Percentiles rank a stretch among this genome's conserved stretches.
These are phyloP conservation scores for Biscutella auriculata DNA, from an alignment of 441 rosid genomes.

Conservation along the genomic window DNA sequence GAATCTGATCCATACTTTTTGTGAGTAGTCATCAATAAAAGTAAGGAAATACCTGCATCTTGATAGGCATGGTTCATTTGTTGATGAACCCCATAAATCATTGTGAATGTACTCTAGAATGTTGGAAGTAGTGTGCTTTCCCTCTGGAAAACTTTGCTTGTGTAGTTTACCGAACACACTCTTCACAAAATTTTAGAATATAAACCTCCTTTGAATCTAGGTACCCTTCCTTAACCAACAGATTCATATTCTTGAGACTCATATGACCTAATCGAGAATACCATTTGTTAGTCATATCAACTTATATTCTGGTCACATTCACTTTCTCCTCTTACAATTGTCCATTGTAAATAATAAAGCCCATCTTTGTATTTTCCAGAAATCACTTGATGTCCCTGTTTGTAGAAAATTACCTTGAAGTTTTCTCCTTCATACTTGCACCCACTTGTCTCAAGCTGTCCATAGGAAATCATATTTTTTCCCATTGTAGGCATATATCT, in stretches of 20 bases:
- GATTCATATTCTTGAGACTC: background rate
- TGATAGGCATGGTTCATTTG: no score
- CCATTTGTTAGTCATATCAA: background rate
- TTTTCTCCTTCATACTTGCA: no score
- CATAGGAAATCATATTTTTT: no score
- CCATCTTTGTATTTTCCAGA: background rate
- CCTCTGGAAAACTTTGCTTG: background rate
- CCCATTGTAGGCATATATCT: no score
- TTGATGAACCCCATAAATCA: no score
- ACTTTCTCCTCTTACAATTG: background rate
- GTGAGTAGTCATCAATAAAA: no score
- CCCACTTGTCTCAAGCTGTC: background rate
- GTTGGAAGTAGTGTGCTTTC: no score
- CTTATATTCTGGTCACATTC: background rate
- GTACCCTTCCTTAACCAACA: background rate
- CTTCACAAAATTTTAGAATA: background rate
- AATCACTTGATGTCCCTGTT: background rate
- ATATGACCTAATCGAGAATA: background rate
- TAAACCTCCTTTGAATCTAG: background rate
- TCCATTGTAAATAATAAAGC: background rate
- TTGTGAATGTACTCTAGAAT: no score
- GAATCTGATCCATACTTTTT: no score
- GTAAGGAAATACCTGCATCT: no score
- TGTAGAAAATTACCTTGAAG: background rate
- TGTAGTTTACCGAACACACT: background rate